Evolutionary conservation across 1,284 basidiomycete genomes (phyloP), one percentile per base, ranked within the genome.

Genomic region (Rugosomyces carneus): DNA sequence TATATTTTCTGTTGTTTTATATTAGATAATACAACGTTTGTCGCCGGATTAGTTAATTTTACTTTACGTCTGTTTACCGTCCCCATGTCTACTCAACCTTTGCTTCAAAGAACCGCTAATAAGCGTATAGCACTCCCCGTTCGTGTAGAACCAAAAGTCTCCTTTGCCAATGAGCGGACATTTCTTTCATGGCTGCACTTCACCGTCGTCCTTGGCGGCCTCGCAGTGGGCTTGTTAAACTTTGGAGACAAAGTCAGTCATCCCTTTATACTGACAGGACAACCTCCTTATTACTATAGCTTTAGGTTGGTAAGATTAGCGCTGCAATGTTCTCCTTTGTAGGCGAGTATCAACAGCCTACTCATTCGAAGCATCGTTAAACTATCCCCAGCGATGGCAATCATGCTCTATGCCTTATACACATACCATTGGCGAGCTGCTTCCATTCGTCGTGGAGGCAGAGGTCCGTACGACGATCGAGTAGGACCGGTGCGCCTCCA

Each of bases 141-240:
- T 56, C 81, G 92, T 53, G 89, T 96, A 43, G 93, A 95, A 67
- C 92, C 92, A 38, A 93, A 95, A 62, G 90, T 93, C 48, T 91
- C 92, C 52, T 97, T 96, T 61, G 94, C 94, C 39, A 96, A 96
- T 64, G 92, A 94, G 69, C 83, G 84, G 48, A 95, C 93, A 2
- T 97, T 96, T 69, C 75, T 97, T 39, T 94, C 92, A 77, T 96
- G 93, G 93, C 76, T 94, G 49, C 90, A 94, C 67, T 94, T 94
- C 64, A 92, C 93, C 27, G 91, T 97, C 65, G 90, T 96, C 48
- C 81, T 96, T 11, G 93, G 93, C 37, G 86, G 93, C 51, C 77
- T 97, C 37, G 89, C 93, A 1, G 91, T 97, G n/a, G 94, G 94
- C n/a, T 70, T 97, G 51, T 74, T 97, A 56, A 97, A 96, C 68